Conservation (phyloP, 768 basidiomycete genomes). For the Auricularia auricula-judae region DNA sequence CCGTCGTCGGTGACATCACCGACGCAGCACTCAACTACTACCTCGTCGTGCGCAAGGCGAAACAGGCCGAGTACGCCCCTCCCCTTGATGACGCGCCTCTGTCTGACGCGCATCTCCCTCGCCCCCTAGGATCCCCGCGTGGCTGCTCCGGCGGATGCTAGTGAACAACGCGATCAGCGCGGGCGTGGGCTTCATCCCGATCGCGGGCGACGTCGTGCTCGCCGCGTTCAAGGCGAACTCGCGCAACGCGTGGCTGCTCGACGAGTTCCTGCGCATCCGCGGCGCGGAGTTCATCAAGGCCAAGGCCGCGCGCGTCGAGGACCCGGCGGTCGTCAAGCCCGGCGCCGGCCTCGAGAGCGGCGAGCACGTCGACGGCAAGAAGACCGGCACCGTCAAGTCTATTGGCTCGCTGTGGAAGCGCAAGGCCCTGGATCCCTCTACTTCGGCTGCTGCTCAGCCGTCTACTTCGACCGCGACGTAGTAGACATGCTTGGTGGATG, state of each 20-base stretch:
- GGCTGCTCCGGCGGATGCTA: constrained; percentile 66
- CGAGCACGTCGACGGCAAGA: constrained; percentile 21
- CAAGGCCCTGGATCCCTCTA: background rate
- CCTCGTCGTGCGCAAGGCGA: constrained; percentile 67
- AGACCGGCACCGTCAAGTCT: background rate
- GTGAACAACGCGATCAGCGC: constrained; percentile 64
- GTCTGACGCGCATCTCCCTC: background rate
- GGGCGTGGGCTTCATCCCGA: constrained; percentile 54
- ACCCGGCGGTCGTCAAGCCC: constrained; percentile 39
- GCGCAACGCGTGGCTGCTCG: constrained; percentile 76
- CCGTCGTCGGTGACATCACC: constrained; percentile 55
- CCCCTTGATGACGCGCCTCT: background rate
- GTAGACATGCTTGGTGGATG: too few relatives aligned
- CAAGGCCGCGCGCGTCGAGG: constrained; percentile 12
- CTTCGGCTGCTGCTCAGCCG: too few relatives aligned
- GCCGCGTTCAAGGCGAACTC: constrained; percentile 82
- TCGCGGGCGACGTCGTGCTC: constrained; percentile 65
- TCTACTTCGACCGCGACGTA: too few relatives aligned
- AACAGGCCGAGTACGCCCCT: constrained; percentile 49
- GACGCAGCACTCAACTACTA: constrained; percentile 58
- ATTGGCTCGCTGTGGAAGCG: background rate
- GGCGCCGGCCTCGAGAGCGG: constrained; percentile 37
- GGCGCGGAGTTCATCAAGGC: constrained; percentile 58
- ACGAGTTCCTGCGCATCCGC: constrained; percentile 71
- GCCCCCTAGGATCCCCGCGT: constrained; percentile 32